A percentile compares a stretch with the other conserved stretches of the same genome.
phyloP scores from a whole-genome alignment of 306 rosid genomes.

The Herpetospermum pedunculosum region DNA sequence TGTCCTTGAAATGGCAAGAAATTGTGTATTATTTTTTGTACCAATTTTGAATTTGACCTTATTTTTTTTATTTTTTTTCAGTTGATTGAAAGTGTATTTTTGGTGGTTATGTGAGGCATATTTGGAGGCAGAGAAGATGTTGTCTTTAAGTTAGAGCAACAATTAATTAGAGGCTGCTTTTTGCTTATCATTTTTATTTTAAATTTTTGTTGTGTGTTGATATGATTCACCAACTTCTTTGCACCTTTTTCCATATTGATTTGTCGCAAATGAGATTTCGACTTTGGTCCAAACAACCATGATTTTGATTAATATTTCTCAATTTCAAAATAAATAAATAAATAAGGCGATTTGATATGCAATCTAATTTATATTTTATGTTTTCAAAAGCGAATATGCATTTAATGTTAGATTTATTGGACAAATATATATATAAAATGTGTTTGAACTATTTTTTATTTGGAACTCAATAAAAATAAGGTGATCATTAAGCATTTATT shows the following conservation, averaged over 20 bases:
- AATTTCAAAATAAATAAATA: too few species aligned
- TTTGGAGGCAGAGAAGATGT: neutral
- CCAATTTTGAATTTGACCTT: slow-evolving; percentile 4
- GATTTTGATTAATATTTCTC: neutral
- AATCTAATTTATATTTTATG: too few species aligned
- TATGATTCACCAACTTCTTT: neutral
- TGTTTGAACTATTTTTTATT: too few species aligned
- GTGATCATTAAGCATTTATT: too few species aligned
- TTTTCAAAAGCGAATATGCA: too few species aligned
- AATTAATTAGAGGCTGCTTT: neutral
- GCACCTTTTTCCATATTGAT: neutral
- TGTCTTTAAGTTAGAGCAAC: slow-evolving; percentile 10
- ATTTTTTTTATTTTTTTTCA: too few species aligned
- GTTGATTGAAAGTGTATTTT: neutral
- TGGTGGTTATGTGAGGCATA: neutral
- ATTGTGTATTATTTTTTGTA: neutral
- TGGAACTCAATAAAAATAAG: too few species aligned
- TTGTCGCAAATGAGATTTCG: neutral
- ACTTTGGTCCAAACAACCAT: neutral
- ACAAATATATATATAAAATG: too few species aligned
- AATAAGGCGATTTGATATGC: too few species aligned
- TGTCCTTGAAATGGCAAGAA: too few species aligned
- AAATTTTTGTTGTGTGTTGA: neutral
- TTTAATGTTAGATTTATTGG: too few species aligned
- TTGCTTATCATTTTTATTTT: neutral